Conservation (phyloP, 1,139 yeast species). For the Yamadazyma conglobata region DNA sequence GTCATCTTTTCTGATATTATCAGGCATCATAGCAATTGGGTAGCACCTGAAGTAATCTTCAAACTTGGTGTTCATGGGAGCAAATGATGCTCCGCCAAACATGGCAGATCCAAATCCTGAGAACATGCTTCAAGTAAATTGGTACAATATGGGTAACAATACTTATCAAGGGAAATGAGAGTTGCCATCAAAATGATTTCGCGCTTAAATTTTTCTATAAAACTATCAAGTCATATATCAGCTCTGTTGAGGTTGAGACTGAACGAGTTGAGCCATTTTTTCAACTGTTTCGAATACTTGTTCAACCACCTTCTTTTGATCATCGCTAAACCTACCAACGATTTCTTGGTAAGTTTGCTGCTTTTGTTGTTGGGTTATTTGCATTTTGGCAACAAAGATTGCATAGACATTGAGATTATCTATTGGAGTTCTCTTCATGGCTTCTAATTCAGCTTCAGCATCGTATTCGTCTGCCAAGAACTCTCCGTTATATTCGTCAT, state of each 20-base stretch:
- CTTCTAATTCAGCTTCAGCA: conserved; percentile 52
- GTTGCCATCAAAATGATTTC: conserved; percentile 4
- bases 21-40: conserved; percentile 91
- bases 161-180: neutral
- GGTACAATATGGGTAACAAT: too few relatives aligned
- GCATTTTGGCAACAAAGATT: conserved; percentile 34
- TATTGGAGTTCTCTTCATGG: conserved; percentile 51
- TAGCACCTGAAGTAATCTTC: conserved; percentile 90
- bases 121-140: conserved; percentile 33
- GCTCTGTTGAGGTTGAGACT: conserved; percentile 7
- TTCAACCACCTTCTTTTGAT: conserved; percentile 32
- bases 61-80: conserved; percentile 36
- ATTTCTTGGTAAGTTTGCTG: conserved; percentile 32
- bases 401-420: conserved; percentile 47
- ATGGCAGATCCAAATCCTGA: conserved; percentile 43
- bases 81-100: conserved; percentile 34
- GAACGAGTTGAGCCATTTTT: too few relatives aligned
- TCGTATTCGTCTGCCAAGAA: conserved; percentile 41
- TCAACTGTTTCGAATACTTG: conserved; percentile 23
- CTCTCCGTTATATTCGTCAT: conserved; percentile 26
- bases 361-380: conserved; percentile 32
- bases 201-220: conserved; percentile 1
- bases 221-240: conserved; percentile 9
- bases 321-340: conserved; percentile 35
- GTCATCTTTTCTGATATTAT: conserved; percentile 67